Percentiles rank a stretch among this genome's conserved stretches.
Evolutionary conservation across 352 stramenopile species (phyloP).

Genomic region (Globisporangium barbulae): DNA sequence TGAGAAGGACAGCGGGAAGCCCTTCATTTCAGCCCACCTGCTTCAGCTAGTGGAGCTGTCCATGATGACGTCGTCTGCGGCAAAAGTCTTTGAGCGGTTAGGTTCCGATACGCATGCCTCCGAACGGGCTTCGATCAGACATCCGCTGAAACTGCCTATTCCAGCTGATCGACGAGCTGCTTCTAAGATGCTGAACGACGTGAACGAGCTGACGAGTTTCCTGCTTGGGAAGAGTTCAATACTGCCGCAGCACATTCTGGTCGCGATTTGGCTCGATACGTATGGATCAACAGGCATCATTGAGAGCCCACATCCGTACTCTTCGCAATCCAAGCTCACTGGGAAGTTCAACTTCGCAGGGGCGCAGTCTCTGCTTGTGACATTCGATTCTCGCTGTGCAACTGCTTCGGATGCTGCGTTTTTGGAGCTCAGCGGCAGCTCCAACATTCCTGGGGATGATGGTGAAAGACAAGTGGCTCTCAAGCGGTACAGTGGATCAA

Average conservation of each 20-base stretch:
- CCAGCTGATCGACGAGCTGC: constrained; percentile 40
- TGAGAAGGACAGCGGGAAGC: constrained; percentile 56
- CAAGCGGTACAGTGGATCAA: constrained; percentile 36
- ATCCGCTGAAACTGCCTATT: constrained; percentile 36
- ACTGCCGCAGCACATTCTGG: constrained; percentile 53
- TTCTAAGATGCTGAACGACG: constrained; percentile 47
- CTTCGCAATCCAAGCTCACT: constrained; percentile 19
- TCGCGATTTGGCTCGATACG: constrained; percentile 78
- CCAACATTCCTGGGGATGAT: constrained; percentile 16
- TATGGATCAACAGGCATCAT: constrained; percentile 59
- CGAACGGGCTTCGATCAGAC: background rate
- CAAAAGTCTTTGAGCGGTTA: constrained; percentile 33
- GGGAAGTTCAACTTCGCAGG: constrained; percentile 49
- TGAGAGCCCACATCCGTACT: constrained; percentile 67
- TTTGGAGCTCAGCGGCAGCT: constrained; percentile 16
- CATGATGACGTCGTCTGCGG: constrained; percentile 46
- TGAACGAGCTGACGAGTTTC: constrained; percentile 52
- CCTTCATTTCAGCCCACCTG: constrained; percentile 73
- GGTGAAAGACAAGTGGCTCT: constrained; percentile 20
- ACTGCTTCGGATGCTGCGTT: constrained; percentile 22
- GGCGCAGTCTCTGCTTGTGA: constrained; percentile 50
- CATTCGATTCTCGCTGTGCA: constrained; percentile 69
- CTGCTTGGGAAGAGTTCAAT: constrained; percentile 43
- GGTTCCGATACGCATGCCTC: background rate
- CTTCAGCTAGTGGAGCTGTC: constrained; percentile 78